These are phyloP conservation scores for Paecilomyces sp. DNA, from an alignment of 2,329 filamentous ascomycete genomes.

Conservation along the genomic window DNA sequence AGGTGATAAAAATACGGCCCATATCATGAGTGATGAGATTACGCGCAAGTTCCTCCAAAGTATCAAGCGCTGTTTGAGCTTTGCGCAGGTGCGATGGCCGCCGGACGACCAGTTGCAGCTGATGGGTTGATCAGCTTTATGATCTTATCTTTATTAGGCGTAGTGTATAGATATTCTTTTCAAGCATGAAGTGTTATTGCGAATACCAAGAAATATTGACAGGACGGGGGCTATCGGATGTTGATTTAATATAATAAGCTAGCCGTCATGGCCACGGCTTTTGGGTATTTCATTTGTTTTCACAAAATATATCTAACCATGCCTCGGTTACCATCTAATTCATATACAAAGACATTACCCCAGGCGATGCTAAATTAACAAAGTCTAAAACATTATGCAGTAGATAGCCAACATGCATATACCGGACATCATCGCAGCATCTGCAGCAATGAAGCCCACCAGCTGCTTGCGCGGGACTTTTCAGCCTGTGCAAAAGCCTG, in stretches of 20 bases:
- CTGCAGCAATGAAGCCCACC: constrained; percentile 13
- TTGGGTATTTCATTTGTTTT: background rate
- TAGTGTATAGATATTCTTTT: background rate
- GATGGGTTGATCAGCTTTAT: constrained; percentile 61
- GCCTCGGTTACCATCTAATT: background rate
- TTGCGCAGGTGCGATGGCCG: constrained; percentile 94
- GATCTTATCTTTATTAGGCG: background rate
- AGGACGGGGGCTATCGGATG: background rate
- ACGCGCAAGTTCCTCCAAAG: constrained; percentile 95
- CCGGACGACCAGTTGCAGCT: constrained; percentile 86
- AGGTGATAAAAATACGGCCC: constrained; percentile 66
- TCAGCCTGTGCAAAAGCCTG: constrained; percentile 10
- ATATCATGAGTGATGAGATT: constrained; percentile 94
- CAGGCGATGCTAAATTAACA: background rate
- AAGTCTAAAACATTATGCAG: background rate
- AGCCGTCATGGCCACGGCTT: background rate
- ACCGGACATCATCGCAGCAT: constrained; percentile 9
- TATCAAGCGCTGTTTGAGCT: constrained; percentile 93
- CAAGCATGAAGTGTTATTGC: background rate
- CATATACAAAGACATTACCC: background rate
- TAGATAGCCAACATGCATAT: constrained; percentile 2
- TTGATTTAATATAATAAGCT: background rate
- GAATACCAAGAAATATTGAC: background rate
- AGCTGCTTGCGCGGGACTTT: constrained; percentile 6
- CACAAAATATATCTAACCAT: background rate